These are phyloP conservation scores for Dysphania ambrosioides DNA, from an alignment of 148 eudicot species.

Conservation along the genomic window DNA sequence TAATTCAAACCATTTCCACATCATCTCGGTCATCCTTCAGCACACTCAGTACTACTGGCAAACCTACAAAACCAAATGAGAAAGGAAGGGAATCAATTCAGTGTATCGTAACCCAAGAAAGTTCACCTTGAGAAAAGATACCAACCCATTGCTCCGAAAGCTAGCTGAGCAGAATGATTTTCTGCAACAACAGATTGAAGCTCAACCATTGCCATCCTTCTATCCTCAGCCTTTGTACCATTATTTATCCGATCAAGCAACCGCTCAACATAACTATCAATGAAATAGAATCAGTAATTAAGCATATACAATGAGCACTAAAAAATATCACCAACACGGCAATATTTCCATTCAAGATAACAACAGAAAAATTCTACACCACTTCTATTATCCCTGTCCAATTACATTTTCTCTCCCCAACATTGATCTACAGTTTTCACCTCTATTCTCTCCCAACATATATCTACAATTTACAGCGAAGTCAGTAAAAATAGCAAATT, in stretches of 20 bases:
- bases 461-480: background rate
- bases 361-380: too few relatives aligned
- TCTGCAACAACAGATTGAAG: slow-evolving; percentile 95
- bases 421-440: too few relatives aligned
- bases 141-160: slow-evolving; percentile 98
- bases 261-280: slow-evolving; percentile 84
- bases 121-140: slow-evolving; percentile 6
- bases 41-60: slow-evolving; percentile 79
- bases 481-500: too few relatives aligned
- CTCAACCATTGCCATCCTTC: slow-evolving; percentile 82
- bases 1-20: slow-evolving; percentile 72
- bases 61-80: slow-evolving; percentile 46
- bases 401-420: background rate
- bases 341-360: background rate
- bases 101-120: background rate
- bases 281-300: slow-evolving; percentile 7
- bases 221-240: slow-evolving; percentile 82
- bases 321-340: slow-evolving; percentile 1
- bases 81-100: slow-evolving; percentile 16
- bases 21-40: slow-evolving; percentile 93
- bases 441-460: background rate
- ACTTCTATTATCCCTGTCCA: background rate
- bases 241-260: slow-evolving; percentile 92
- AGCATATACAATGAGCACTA: background rate
- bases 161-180: slow-evolving; percentile 83